Conservation (phyloP, 2,329 filamentous ascomycete genomes). For the Thelonectria blattea region DNA sequence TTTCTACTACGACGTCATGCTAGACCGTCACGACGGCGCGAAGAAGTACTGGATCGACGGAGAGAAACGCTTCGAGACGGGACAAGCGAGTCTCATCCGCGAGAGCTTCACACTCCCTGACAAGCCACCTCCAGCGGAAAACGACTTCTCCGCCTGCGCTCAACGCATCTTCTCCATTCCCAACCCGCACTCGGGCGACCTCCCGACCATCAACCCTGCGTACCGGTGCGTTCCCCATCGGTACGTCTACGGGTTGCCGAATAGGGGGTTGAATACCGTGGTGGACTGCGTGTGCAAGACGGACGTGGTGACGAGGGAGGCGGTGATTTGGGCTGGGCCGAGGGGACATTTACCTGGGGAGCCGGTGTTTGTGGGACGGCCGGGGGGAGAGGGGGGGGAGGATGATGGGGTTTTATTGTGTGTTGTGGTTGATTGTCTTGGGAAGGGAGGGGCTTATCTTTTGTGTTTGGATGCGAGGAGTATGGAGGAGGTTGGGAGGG, state of each 20-base stretch:
- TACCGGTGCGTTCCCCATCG: constrained; percentile 60
- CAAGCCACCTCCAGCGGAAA: too few relatives aligned
- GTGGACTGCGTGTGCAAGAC: constrained; percentile 70
- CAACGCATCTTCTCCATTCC: constrained; percentile 54
- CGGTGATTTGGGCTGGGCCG: constrained; percentile 62
- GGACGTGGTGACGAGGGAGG: constrained; percentile 60
- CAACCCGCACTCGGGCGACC: constrained; percentile 63
- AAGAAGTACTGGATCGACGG: constrained; percentile 51
- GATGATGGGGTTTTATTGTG: constrained; percentile 69
- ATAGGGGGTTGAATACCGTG: constrained; percentile 64
- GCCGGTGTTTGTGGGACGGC: constrained; percentile 66
- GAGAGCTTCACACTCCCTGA: constrained; percentile 50
- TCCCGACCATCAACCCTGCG: constrained; percentile 69
- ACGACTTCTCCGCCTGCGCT: constrained; percentile 28
- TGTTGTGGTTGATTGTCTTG: constrained; percentile 66
- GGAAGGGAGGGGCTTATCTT: constrained; percentile 65
- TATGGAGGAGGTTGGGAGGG: constrained; percentile 68
- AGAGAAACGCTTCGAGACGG: constrained; percentile 42
- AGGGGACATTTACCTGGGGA: constrained; percentile 71
- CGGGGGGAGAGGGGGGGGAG: constrained; percentile 53
- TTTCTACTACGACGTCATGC: constrained; percentile 73
- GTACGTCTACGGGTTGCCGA: constrained; percentile 65
- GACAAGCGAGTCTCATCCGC: constrained; percentile 49
- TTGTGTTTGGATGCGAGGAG: constrained; percentile 68
- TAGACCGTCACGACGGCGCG: constrained; percentile 57